Evolutionary conservation across 2,329 filamentous ascomycete species (phyloP).

Genomic region (Colletotrichum chlorophyti): DNA sequence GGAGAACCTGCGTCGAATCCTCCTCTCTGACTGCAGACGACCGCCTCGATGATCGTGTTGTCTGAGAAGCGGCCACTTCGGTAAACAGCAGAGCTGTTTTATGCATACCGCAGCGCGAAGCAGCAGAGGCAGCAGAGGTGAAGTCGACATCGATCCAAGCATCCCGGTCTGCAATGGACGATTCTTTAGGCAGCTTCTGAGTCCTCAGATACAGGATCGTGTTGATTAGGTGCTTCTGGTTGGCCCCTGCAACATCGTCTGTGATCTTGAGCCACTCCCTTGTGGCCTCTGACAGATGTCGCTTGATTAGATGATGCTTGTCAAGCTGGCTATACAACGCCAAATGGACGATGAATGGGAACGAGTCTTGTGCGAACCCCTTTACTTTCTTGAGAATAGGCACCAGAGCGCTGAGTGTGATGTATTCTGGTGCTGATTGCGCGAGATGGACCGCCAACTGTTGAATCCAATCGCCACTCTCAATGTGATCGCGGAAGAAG

Average conservation of each 20-base stretch:
- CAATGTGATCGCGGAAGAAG: constrained; percentile 48
- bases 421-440: constrained; percentile 64
- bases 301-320: constrained; percentile 63
- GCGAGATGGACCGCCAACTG: constrained; percentile 68
- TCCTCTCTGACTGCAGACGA: constrained; percentile 64
- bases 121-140: constrained; percentile 71
- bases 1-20: constrained; percentile 71
- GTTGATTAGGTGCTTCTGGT: constrained; percentile 76
- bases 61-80: constrained; percentile 72
- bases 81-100: constrained; percentile 85
- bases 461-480: constrained; percentile 64
- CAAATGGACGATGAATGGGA: constrained; percentile 87
- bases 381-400: constrained; percentile 70
- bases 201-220: constrained; percentile 87
- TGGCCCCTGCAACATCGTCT: constrained; percentile 42
- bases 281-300: constrained; percentile 69
- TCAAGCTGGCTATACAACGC: constrained; percentile 75
- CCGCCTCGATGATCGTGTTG: constrained; percentile 65
- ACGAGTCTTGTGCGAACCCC: constrained; percentile 74
- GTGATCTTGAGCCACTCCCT: constrained; percentile 66
- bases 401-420: constrained; percentile 72
- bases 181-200: constrained; percentile 76
- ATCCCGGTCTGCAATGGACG: constrained; percentile 78
- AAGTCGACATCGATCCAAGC: constrained; percentile 89
- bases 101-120: constrained; percentile 81